Percentiles rank a stretch among this genome's conserved stretches.
Conservation (phyloP, 805 yeast species). For the Kazachstania africana region DNA sequence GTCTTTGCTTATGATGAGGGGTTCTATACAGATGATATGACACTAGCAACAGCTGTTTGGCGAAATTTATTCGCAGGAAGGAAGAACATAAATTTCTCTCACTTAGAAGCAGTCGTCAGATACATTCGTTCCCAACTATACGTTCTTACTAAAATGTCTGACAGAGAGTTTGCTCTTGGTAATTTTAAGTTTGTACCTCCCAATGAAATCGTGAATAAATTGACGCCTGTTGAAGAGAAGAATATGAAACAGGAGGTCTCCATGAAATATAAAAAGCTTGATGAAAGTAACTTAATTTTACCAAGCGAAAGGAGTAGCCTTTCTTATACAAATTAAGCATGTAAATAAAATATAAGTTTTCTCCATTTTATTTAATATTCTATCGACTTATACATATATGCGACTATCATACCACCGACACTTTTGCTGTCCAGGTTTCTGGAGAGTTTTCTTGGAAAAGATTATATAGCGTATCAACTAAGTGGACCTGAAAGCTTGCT, state of each 20-base stretch:
- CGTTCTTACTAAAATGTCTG: conserved; percentile 74
- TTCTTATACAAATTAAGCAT: conserved; percentile 34
- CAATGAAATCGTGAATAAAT: conserved; percentile 59
- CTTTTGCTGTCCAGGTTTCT: conserved; percentile 15
- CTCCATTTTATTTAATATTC: neutral
- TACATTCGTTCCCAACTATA: conserved; percentile 85
- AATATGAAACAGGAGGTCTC: conserved; percentile 39
- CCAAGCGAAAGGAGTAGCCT: conserved; percentile 51
- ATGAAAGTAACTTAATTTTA: conserved; percentile 30
- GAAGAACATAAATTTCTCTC: conserved; percentile 66
- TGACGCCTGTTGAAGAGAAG: conserved; percentile 53
- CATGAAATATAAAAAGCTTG: conserved; percentile 40
- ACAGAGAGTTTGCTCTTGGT: conserved; percentile 89
- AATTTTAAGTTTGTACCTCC: conserved; percentile 78
- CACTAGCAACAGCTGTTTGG: conserved; percentile 72
- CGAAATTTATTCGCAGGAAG: conserved; percentile 86
- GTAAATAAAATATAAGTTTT: neutral
- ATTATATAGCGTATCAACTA: conserved; percentile 22
- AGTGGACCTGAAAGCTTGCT: conserved; percentile 22
- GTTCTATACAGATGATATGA: conserved; percentile 63
- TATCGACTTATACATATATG: no score
- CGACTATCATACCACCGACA: neutral
- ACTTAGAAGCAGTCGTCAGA: conserved; percentile 79
- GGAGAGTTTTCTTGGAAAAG: conserved; percentile 16
- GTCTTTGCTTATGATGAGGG: conserved; percentile 92